Evolutionary conservation across 164 flowering plant species (phyloP), one percentile per base, ranked within the genome.

Genomic region (Tetracentron sinense): DNA sequence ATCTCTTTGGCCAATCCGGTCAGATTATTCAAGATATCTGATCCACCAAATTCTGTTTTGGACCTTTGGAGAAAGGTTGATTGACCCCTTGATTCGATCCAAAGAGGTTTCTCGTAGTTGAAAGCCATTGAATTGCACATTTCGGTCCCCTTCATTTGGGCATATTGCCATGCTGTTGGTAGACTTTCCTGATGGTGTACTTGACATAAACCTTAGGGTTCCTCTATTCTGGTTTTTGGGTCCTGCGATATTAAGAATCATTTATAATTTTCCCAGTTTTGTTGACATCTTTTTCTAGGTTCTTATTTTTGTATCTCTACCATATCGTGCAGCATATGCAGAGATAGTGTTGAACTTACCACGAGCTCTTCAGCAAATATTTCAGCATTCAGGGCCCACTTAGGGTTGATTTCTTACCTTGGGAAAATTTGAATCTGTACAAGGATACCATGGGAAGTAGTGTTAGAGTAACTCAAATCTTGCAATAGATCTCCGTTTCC

Each of bases 341-440:
- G 97, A 93, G 78, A 84, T 90, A 42, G 92, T 90, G 64, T 67
- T 93, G 79, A 86, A 83, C 71, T 67, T 93, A 75, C 85, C 83
- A 0, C 77, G 68, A 67, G 87, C 83, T 23, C 75, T 87, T 60
- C 71, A 76, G 56, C 77, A 82, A 70, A 78, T 79, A 30, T 78
- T 70, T 75, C 82, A 72, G 47, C 73, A 66, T 49, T 33, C 42
- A 15, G 73, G 31, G 3, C 26, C 63, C 30, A 20, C 35, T 42
- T 58, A 50, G 53, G 10, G 23, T 21, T 25, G 15, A n/a, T 53
- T 2, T 6, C 8, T 42, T 48, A 29, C 29, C 17, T 29, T 10
- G 7, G 5, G n/a, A 27, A 31, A 3, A 42, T 33, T 33, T 25
- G 11, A 22, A 29, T 25, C 26, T 28, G 26, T 31, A 58, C 46